phyloP scores from a whole-genome alignment of 345 rosid genomes.

The Diplotaxis tenuifolia region DNA sequence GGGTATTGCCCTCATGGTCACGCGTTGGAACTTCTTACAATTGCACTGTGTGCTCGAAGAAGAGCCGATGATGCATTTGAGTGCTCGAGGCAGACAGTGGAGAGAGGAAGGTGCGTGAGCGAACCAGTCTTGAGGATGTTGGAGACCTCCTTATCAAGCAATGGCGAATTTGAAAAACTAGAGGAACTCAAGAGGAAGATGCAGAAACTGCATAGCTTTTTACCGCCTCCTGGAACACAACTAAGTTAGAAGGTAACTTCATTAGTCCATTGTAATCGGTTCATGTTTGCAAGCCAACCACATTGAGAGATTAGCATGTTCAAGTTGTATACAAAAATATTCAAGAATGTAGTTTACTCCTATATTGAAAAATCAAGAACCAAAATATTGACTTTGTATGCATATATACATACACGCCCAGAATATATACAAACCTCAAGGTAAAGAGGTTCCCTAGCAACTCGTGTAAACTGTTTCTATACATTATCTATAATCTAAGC shows the following conservation, averaged over 20 bases:
- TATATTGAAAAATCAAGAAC: not conserved
- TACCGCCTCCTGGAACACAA: slow-evolving; percentile 48
- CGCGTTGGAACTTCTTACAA: slow-evolving; percentile 37
- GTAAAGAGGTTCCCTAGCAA: slow-evolving; percentile 17
- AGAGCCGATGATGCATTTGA: slow-evolving; percentile 60
- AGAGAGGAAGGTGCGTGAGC: slow-evolving; percentile 67
- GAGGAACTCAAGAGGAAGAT: slow-evolving; percentile 48
- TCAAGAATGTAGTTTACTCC: not conserved
- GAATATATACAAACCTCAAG: slow-evolving; percentile 20
- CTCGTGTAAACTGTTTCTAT: slow-evolving; percentile 23
- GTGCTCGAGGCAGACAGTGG: slow-evolving; percentile 62
- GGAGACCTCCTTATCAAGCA: slow-evolving; percentile 41
- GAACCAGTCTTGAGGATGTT: slow-evolving; percentile 55
- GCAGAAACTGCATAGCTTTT: slow-evolving; percentile 40
- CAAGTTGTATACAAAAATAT: not conserved
- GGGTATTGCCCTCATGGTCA: slow-evolving; percentile 71
- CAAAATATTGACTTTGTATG: slow-evolving; percentile 8
- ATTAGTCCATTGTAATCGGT: not conserved
- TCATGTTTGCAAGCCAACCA: slow-evolving; percentile 15
- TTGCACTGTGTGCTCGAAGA: slow-evolving; percentile 64
- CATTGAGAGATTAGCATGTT: slow-evolving; percentile 4
- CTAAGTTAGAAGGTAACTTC: slow-evolving; percentile 11
- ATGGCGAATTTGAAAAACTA: slow-evolving; percentile 40
- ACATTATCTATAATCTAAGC: slow-evolving; percentile 28
- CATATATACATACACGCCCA: slow-evolving; percentile 24